Conservation (phyloP, 2,329 filamentous ascomycete species). For the Arthrobotrys sinensis region DNA sequence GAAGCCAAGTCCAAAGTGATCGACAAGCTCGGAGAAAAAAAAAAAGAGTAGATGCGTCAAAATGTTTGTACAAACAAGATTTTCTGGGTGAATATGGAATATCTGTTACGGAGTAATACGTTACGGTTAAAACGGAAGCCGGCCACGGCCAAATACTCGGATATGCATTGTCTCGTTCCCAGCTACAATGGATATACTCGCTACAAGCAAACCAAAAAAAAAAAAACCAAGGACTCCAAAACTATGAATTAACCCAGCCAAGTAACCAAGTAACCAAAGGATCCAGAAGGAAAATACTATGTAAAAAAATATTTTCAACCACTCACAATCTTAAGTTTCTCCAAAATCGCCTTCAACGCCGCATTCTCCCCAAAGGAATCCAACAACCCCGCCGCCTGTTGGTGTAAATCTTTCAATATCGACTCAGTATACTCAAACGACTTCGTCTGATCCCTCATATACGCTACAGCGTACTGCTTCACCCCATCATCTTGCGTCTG, state of each 20-base stretch:
- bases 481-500: conserved; percentile 88
- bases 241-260: background rate
- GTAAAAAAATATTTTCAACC: background rate
- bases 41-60: background rate
- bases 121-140: conserved; percentile 13
- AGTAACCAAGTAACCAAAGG: background rate
- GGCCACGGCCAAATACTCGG: background rate
- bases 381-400: conserved; percentile 76
- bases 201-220: background rate
- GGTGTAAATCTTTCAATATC: conserved; percentile 77
- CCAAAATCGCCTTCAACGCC: conserved; percentile 73
- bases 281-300: too few relatives aligned
- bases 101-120: background rate
- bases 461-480: conserved; percentile 89
- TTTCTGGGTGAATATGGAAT: background rate
- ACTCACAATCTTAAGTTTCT: conserved; percentile 32
- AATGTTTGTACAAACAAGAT: conserved; percentile 9
- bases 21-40: background rate
- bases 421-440: conserved; percentile 88
- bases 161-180: background rate
- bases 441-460: conserved; percentile 86
- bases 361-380: conserved; percentile 74
- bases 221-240: conserved; percentile 8
- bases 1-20: conserved; percentile 21
- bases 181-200: background rate